Base-by-base conservation (phyloP, 208 protist genomes). In the Zelonia costaricensis region DNA sequence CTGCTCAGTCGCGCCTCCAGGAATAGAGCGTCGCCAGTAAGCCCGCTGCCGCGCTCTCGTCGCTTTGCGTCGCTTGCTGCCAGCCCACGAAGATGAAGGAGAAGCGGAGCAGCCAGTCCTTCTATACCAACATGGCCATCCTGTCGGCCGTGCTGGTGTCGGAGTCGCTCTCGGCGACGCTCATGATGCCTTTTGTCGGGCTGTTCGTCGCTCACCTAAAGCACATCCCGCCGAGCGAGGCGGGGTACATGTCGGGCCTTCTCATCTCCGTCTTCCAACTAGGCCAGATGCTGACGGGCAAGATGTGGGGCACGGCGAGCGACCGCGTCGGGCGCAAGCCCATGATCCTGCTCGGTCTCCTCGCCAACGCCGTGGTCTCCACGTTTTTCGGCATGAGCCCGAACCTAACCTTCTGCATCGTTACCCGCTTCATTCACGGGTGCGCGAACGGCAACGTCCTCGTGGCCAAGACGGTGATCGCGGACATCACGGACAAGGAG, bases 371-470 rank as follows among this genome's bases (percentile, higher is more conserved):
- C 8, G 27, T 86, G 20, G 74, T 79, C 43, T 80, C 82, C n/a
- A 73, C 79, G 35, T 70, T 79, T 23, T 92, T 92, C 57, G 82
- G 86, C 28, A 53, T 88, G 49, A 83, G 77, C 28, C 66, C 63
- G 0, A 87, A 73, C 54, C 69, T 92, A 13, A 77, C 51, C 6
- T 42, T 84, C 10, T 81, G 74, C 58, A 67, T 79, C 22, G 13
- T 86, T 2, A 70, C 87, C 33, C 82, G 86, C 43, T 90, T 92
- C 42, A 61, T 89, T 12, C 86, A 92, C 44, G 86, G 86, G 28
- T 60, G 83, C 35, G 76, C 77, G n/a, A 92, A 92, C 52, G 86
- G 86, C 10, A 89, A 88, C 63, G 71, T 88, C 33, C 69, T 92
- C 25, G 78, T 92, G 16, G 82, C 82, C 28, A 92, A 92, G 62